Conservation (phyloP, 208 protist species). For the Trypanosoma lewisi region DNA sequence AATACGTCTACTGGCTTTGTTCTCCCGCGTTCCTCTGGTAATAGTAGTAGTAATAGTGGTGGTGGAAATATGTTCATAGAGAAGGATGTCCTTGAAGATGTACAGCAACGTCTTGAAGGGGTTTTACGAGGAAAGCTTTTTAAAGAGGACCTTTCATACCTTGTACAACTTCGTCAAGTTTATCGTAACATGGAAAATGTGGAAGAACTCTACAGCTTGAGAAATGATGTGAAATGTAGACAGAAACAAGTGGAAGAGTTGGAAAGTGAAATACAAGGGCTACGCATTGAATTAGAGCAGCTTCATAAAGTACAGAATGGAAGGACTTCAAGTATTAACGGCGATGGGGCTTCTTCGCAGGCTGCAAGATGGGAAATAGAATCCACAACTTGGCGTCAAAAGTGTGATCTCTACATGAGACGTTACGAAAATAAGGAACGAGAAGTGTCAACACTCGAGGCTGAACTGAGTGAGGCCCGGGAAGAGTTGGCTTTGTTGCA, state of each 20-base stretch:
- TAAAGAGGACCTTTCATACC: conserved; percentile 72
- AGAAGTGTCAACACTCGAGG: conserved; percentile 73
- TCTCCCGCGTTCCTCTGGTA: conserved; percentile 56
- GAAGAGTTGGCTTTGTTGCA: conserved; percentile 49
- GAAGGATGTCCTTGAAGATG: conserved; percentile 50
- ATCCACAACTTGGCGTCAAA: conserved; percentile 70
- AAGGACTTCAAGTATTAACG: neutral
- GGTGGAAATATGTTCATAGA: conserved; percentile 55
- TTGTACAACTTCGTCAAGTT: conserved; percentile 62
- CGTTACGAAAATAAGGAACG: conserved; percentile 62
- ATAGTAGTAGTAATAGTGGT: too few relatives aligned
- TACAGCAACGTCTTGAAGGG: conserved; percentile 43
- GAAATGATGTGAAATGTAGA: conserved; percentile 28
- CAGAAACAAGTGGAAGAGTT: conserved; percentile 7
- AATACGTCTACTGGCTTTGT: conserved; percentile 66
- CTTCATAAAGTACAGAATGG: conserved; percentile 30
- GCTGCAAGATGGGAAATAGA: conserved; percentile 64
- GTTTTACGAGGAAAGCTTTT: conserved; percentile 63
- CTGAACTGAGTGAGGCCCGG: conserved; percentile 56
- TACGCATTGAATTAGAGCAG: conserved; percentile 50
- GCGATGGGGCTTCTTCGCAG: conserved; percentile 18
- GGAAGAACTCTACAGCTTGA: conserved; percentile 50
- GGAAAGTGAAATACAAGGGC: conserved; percentile 30
- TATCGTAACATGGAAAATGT: conserved; percentile 53
- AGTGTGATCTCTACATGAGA: conserved; percentile 59